Evolutionary conservation across 2,329 filamentous ascomycete species (phyloP).

Genomic region (Anthostomella pinea): DNA sequence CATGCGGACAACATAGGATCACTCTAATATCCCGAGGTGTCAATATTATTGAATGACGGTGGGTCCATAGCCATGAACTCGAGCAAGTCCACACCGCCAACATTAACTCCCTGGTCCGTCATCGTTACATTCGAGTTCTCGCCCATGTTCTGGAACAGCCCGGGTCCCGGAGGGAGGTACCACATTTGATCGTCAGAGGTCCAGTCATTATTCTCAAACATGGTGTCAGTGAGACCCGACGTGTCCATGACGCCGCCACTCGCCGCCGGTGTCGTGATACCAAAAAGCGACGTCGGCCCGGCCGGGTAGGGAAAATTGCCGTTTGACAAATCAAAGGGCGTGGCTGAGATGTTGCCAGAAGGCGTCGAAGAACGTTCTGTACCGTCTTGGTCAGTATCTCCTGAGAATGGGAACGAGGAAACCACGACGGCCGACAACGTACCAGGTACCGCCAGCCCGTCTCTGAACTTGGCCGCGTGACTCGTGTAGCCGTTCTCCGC

Average conservation of each 20-base stretch:
- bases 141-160: conserved; percentile 62
- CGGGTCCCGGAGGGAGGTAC: conserved; percentile 62
- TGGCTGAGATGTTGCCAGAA: conserved; percentile 57
- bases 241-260: conserved; percentile 30
- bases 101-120: conserved; percentile 65
- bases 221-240: conserved; percentile 35
- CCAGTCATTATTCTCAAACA: conserved; percentile 50
- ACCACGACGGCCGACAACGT: conserved; percentile 10
- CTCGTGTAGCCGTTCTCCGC: conserved; percentile 25
- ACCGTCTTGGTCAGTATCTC: conserved; percentile 10
- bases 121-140: conserved; percentile 59
- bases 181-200: conserved; percentile 59
- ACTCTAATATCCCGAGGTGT: conserved; percentile 23
- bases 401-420: not conserved
- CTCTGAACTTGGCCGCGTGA: conserved; percentile 25
- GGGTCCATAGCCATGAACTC: conserved; percentile 65
- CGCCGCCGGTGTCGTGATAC: conserved; percentile 46
- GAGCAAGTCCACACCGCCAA: conserved; percentile 63
- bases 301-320: conserved; percentile 54
- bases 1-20: too few relatives aligned
- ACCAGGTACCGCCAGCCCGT: conserved; percentile 29
- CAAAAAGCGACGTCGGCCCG: conserved; percentile 46
- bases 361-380: conserved; percentile 41
- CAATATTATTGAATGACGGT: conserved; percentile 23
- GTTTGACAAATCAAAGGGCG: conserved; percentile 56